Conservation (phyloP, 139 green algal genomes). For the Nannochloris sp. region DNA sequence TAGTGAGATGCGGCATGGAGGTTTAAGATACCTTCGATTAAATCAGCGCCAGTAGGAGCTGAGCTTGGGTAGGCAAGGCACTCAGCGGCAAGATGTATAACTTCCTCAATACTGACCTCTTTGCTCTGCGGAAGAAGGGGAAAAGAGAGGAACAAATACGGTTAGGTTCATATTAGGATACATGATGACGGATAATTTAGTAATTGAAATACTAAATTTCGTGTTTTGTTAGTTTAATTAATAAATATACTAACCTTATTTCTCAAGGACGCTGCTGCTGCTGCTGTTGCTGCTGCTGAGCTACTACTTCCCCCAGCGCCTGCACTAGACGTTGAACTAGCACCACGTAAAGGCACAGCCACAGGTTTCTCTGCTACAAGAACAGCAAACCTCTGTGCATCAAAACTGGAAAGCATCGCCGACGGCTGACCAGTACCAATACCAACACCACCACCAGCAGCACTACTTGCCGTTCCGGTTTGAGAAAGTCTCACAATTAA, state of each 20-base stretch:
- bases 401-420: slow-evolving; percentile 15
- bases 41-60: not conserved
- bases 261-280: not conserved
- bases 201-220: not conserved
- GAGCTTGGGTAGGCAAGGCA: slow-evolving; percentile 13
- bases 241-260: not conserved
- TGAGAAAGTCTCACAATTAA: not conserved
- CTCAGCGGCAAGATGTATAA: slow-evolving; percentile 11
- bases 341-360: not conserved
- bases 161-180: no score
- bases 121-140: not conserved
- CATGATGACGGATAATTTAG: no score
- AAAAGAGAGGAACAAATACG: no score
- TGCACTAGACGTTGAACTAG: not conserved
- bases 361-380: slow-evolving; percentile 4
- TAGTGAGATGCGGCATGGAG: slow-evolving; percentile 14
- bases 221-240: not conserved
- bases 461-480: not conserved
- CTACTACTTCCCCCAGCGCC: no score
- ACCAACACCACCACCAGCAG: no score
- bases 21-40: slow-evolving; percentile 27
- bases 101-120: slow-evolving; percentile 9
- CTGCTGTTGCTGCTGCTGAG: not conserved
- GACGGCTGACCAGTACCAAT: not conserved
- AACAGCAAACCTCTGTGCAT: slow-evolving; percentile 18